These are phyloP conservation scores for Saprolegnia diclina DNA, from an alignment of 352 stramenopile species.

Conservation along the genomic window DNA sequence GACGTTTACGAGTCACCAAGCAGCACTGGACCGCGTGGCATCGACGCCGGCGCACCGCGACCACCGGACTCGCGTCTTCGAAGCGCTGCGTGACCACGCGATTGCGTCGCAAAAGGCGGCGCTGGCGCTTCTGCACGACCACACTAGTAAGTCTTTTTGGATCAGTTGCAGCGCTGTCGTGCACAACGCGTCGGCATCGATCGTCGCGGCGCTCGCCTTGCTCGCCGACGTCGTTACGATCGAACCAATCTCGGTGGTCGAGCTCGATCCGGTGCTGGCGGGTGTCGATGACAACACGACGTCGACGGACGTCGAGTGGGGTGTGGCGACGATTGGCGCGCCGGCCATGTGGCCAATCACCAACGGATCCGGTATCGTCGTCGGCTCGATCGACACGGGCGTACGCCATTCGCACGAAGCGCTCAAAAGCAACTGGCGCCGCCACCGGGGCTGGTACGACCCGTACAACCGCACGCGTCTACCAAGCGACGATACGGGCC, in stretches of 20 bases:
- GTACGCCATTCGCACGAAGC: constrained; percentile 37
- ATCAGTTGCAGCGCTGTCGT: not conserved
- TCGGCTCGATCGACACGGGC: constrained; percentile 46
- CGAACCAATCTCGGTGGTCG: not conserved
- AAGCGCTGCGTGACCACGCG: no score
- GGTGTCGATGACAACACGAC: not conserved
- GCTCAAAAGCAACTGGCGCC: constrained; percentile 34
- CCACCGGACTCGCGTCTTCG: not conserved
- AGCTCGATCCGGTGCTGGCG: not conserved
- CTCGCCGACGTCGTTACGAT: not conserved
- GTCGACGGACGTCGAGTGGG: constrained; percentile 11
- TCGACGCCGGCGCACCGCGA: not conserved
- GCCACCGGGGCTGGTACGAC: constrained; percentile 46
- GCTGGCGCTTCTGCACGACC: no score
- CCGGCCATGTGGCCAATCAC: constrained; percentile 37
- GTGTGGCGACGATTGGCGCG: constrained; percentile 24
- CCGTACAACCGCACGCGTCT: constrained; percentile 30
- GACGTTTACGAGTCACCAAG: not conserved
- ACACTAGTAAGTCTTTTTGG: not conserved
- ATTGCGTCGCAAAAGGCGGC: no score
- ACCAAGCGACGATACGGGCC: constrained; percentile 42
- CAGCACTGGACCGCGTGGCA: not conserved
- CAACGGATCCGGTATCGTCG: constrained; percentile 37
- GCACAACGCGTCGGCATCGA: not conserved
- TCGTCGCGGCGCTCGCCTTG: not conserved